Percentiles rank a stretch among this genome's conserved stretches.
Conservation (phyloP, 2,329 filamentous ascomycete genomes). For the Claviceps arundinis region DNA sequence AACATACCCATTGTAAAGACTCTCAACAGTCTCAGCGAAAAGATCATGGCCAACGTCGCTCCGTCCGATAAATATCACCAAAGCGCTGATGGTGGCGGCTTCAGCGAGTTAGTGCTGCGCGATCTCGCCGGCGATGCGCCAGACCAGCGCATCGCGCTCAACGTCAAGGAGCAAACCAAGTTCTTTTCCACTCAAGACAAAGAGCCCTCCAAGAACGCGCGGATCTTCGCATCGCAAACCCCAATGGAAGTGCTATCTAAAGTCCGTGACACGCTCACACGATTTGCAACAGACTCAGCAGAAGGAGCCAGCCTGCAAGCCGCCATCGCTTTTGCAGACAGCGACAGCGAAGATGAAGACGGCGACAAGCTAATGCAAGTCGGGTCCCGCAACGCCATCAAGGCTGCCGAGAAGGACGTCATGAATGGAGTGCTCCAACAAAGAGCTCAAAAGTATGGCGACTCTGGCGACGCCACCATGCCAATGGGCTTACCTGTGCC, state of each 20-base stretch:
- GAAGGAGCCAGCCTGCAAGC: conserved; percentile 47
- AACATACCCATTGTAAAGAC: conserved; percentile 83
- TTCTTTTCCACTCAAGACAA: conserved; percentile 58
- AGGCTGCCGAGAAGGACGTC: conserved; percentile 51
- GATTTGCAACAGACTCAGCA: conserved; percentile 32
- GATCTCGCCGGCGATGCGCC: conserved; percentile 66
- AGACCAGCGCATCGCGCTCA: conserved; percentile 68
- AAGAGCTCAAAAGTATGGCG: conserved; percentile 43
- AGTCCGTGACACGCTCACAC: conserved; percentile 49
- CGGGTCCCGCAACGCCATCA: conserved; percentile 55
- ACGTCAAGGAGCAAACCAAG: conserved; percentile 73
- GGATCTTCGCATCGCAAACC: conserved; percentile 54
- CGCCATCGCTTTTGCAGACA: conserved; percentile 56
- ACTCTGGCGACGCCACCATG: conserved; percentile 30
- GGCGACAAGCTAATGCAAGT: conserved; percentile 40
- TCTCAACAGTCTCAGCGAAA: conserved; percentile 82
- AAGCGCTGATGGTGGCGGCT: conserved; percentile 57
- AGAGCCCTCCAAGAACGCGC: conserved; percentile 28
- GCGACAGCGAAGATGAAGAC: conserved; percentile 51
- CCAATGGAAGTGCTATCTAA: conserved; percentile 53
- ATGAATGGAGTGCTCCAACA: conserved; percentile 50
- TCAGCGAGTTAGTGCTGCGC: conserved; percentile 59
- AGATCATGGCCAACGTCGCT: conserved; percentile 78
- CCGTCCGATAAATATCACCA: conserved; percentile 59
- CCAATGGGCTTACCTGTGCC: conserved; percentile 42